Evolutionary conservation across 768 basidiomycete species (phyloP).

Genomic region (Calvatia gigantea): DNA sequence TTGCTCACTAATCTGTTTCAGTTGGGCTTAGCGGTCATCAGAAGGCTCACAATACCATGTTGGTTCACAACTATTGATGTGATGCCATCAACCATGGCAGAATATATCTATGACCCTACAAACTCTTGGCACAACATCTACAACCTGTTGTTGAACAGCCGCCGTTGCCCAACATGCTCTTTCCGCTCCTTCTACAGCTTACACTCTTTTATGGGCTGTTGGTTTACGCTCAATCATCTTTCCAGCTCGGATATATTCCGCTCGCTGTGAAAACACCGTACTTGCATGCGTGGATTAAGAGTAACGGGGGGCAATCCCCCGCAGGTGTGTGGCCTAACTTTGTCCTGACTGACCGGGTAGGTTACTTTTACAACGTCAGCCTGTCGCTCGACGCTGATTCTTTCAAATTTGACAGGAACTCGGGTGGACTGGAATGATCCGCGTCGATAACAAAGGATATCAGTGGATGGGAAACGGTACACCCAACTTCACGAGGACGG

Average conservation of each 20-base stretch:
- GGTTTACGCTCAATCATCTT: neutral
- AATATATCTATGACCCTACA: too few species aligned
- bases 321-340: neutral
- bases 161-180: neutral
- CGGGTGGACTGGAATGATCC: slow-evolving; percentile 43
- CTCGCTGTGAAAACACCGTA: slow-evolving; percentile 3
- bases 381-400: neutral
- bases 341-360: neutral
- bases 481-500: slow-evolving; percentile 19
- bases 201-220: neutral
- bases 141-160: neutral
- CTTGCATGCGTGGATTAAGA: neutral
- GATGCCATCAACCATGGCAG: too few species aligned
- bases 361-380: neutral
- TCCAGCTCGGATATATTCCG: slow-evolving; percentile 3
- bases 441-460: slow-evolving; percentile 43
- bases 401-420: slow-evolving; percentile 30
- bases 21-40: too few species aligned
- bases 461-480: slow-evolving; percentile 36
- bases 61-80: too few species aligned
- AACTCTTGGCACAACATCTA: too few species aligned
- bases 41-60: too few species aligned
- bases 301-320: neutral
- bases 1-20: too few species aligned
- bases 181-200: neutral